phyloP scores from a whole-genome alignment of 2,329 filamentous ascomycete genomes.

The Paramyrothecium sp. region DNA sequence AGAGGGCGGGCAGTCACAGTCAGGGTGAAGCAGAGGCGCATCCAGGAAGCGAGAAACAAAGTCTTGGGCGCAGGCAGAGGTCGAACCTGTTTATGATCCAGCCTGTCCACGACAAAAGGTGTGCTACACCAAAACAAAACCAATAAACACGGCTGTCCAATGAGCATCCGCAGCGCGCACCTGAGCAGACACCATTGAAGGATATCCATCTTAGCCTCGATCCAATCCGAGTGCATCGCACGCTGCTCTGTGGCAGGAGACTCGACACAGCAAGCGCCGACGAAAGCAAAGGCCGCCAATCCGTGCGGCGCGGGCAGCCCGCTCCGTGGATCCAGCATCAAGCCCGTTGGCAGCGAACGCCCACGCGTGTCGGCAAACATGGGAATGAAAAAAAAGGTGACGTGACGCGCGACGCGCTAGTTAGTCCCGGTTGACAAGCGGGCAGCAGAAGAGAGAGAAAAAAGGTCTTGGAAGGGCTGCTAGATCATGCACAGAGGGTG shows the following conservation, averaged over 20 bases:
- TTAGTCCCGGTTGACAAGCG: not conserved
- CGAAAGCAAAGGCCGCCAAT: too few species aligned
- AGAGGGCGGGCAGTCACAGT: too few species aligned
- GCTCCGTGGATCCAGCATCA: not conserved
- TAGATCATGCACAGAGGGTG: not conserved
- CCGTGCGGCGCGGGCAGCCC: too few species aligned
- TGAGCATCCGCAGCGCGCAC: not conserved
- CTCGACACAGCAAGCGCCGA: too few species aligned
- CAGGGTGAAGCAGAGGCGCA: too few species aligned
- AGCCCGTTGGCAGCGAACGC: not conserved
- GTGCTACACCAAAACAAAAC: not conserved
- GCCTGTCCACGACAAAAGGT: not conserved
- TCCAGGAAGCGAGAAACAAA: too few species aligned
- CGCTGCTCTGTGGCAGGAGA: too few species aligned
- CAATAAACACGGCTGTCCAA: not conserved
- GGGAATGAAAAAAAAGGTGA: not conserved
- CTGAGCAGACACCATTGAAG: not conserved
- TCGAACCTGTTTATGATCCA: too few species aligned
- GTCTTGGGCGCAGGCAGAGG: too few species aligned
- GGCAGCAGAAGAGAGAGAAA: too few species aligned
- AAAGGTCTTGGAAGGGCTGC: not conserved
- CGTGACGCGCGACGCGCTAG: not conserved
- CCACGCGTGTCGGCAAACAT: not conserved
- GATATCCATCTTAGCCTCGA: not conserved
- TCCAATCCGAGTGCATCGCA: not conserved